A percentile compares a stretch with the other conserved stretches of the same genome.
phyloP scores from a whole-genome alignment of 2,329 filamentous ascomycete genomes.

The Claviceps africana region DNA sequence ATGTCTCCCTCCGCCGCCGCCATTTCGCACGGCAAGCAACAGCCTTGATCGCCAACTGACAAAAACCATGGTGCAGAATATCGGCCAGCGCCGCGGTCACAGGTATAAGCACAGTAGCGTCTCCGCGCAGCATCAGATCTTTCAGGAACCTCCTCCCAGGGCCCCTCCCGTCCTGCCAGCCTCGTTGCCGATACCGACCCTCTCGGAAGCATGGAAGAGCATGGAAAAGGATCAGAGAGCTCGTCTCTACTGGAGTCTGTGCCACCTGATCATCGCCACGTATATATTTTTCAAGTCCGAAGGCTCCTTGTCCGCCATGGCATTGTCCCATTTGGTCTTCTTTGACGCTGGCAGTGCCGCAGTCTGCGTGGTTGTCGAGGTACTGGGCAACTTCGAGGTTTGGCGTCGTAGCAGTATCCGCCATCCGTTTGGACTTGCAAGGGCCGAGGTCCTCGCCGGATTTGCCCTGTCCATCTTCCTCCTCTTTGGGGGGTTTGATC shows the following conservation, averaged over 20 bases:
- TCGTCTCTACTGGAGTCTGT: slow-evolving; percentile 77
- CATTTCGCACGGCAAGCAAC: slow-evolving; percentile 3
- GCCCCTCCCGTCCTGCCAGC: slow-evolving; percentile 81
- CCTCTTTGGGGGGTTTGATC: slow-evolving; percentile 92
- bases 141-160: slow-evolving; percentile 76
- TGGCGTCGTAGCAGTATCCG: slow-evolving; percentile 88
- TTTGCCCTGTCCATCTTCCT: slow-evolving; percentile 94
- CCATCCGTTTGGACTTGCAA: slow-evolving; percentile 85
- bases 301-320: slow-evolving; percentile 80
- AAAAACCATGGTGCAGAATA: slow-evolving; percentile 45
- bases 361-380: slow-evolving; percentile 82
- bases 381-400: slow-evolving; percentile 92
- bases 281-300: slow-evolving; percentile 78
- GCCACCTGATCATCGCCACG: slow-evolving; percentile 69
- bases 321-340: slow-evolving; percentile 81
- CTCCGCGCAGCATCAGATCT: slow-evolving; percentile 78
- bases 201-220: slow-evolving; percentile 74
- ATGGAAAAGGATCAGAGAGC: slow-evolving; percentile 80
- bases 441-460: slow-evolving; percentile 84
- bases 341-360: slow-evolving; percentile 90
- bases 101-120: slow-evolving; percentile 97
- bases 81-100: slow-evolving; percentile 85
- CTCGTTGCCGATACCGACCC: slow-evolving; percentile 80
- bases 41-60: neutral
- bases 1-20: neutral